Conservation (phyloP, 192 early-diverging fungal genomes). For the Coemansia sp. region DNA sequence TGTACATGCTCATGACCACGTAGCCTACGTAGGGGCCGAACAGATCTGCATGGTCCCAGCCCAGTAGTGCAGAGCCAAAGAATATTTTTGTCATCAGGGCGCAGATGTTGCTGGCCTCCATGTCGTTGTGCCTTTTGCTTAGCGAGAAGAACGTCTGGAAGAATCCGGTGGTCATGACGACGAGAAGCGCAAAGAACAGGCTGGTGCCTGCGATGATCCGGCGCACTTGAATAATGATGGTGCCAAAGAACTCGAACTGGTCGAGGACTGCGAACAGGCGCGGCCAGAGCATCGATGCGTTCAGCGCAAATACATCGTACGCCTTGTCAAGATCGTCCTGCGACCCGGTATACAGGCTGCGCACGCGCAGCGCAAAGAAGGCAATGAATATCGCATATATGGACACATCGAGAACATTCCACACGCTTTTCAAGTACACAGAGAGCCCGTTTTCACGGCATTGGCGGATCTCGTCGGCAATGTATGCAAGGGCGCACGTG, state of each 20-base stretch:
- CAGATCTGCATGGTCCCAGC: constrained; percentile 39
- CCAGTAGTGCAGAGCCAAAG: constrained; percentile 37
- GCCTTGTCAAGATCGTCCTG: constrained; percentile 36
- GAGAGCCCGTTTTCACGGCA: constrained; percentile 32
- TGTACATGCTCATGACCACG: constrained; percentile 39
- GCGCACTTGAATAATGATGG: constrained; percentile 42
- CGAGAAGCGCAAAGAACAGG: constrained; percentile 38
- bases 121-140: constrained; percentile 33
- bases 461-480: constrained; percentile 45
- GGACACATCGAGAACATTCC: constrained; percentile 36
- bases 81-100: constrained; percentile 45
- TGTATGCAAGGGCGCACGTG: constrained; percentile 31
- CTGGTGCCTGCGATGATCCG: constrained; percentile 38
- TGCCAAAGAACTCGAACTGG: constrained; percentile 47
- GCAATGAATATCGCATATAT: constrained; percentile 34
- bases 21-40: constrained; percentile 39
- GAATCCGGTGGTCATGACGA: constrained; percentile 41
- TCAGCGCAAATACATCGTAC: constrained; percentile 40
- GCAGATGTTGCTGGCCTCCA: constrained; percentile 25
- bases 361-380: constrained; percentile 31
- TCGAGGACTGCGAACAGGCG: constrained; percentile 40
- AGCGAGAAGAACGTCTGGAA: constrained; percentile 46
- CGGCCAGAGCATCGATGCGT: constrained; percentile 46
- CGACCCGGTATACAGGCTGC: constrained; percentile 30
- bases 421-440: constrained; percentile 42